Evolutionary conservation across 441 rosid genomes (phyloP).

Genomic region (Eruca vesicaria): DNA sequence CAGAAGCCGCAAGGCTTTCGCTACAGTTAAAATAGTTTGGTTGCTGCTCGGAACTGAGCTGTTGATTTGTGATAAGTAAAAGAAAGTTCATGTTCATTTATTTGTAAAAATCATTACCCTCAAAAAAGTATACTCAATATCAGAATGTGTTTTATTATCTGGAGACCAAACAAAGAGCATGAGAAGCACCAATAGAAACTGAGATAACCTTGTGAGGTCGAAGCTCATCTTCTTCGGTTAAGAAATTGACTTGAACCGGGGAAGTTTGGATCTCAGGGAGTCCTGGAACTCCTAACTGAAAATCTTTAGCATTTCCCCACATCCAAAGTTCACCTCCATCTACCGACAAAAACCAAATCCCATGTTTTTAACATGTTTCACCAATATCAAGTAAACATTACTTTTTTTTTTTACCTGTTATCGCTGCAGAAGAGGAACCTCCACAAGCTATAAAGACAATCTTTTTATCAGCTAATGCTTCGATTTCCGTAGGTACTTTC

Average conservation of each 20-base stretch:
- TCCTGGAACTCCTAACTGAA: slow-evolving; percentile 86
- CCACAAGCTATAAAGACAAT: slow-evolving; percentile 69
- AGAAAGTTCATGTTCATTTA: background rate
- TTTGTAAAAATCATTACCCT: slow-evolving; percentile 2
- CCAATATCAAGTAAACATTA: background rate
- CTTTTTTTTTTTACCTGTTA: slow-evolving; percentile 50
- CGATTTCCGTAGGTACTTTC: slow-evolving; percentile 53
- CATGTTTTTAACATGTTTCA: background rate
- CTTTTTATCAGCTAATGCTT: slow-evolving; percentile 61
- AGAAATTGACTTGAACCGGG: slow-evolving; percentile 75
- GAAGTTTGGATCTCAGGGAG: slow-evolving; percentile 63
- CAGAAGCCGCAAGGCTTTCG: slow-evolving; percentile 52
- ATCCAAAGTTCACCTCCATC: slow-evolving; percentile 77
- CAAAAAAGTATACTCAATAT: background rate
- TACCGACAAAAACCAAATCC: slow-evolving; percentile 24
- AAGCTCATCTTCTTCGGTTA: slow-evolving; percentile 63
- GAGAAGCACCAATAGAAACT: slow-evolving; percentile 83
- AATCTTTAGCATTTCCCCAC: slow-evolving; percentile 97
- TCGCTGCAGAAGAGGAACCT: slow-evolving; percentile 86
- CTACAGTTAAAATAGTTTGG: slow-evolving; percentile 52
- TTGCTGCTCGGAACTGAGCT: slow-evolving; percentile 50
- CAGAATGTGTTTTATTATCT: slow-evolving; percentile 39
- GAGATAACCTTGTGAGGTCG: slow-evolving; percentile 56
- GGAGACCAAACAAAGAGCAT: slow-evolving; percentile 75
- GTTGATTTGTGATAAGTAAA: background rate